These are phyloP conservation scores for Rhododendron kiyosumense DNA, from an alignment of 148 eudicot species.

Conservation along the genomic window DNA sequence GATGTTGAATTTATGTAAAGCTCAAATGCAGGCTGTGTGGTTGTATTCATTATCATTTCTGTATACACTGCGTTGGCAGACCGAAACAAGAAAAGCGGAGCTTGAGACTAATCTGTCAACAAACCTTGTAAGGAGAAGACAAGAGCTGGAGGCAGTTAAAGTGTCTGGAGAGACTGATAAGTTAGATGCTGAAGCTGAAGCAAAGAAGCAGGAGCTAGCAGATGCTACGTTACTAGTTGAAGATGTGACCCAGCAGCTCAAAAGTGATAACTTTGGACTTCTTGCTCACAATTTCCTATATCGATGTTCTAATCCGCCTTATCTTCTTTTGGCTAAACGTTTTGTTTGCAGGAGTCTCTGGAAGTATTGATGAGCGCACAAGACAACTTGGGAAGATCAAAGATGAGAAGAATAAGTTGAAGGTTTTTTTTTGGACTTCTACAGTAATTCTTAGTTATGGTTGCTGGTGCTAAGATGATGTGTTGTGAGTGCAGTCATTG, in stretches of 20 bases:
- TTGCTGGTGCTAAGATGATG: constrained; percentile 12
- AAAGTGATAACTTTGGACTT: constrained; percentile 34
- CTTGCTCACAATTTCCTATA: not conserved
- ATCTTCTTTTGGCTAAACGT: not conserved
- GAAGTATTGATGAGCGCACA: constrained; percentile 45
- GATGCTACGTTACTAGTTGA: constrained; percentile 65
- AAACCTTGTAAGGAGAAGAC: constrained; percentile 74
- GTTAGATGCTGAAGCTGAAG: constrained; percentile 55
- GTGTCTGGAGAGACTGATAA: constrained; percentile 56
- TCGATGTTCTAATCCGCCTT: not conserved
- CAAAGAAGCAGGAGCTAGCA: constrained; percentile 62
- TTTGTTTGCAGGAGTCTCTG: constrained; percentile 50
- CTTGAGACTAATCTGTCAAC: constrained; percentile 93
- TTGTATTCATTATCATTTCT: not conserved
- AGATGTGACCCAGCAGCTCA: constrained; percentile 59
- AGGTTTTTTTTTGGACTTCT: constrained; percentile 39
- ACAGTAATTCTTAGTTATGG: constrained; percentile 1
- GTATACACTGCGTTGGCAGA: constrained; percentile 28
- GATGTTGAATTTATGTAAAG: not conserved
- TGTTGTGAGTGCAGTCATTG: constrained; percentile 45
- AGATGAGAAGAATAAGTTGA: constrained; percentile 61
- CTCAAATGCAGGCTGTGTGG: not conserved
- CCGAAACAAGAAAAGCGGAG: constrained; percentile 85
- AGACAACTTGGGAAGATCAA: constrained; percentile 59
- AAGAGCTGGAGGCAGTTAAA: constrained; percentile 76